These are phyloP conservation scores for Chaetomium sp. DNA, from an alignment of 2,329 filamentous ascomycete species.

Conservation along the genomic window DNA sequence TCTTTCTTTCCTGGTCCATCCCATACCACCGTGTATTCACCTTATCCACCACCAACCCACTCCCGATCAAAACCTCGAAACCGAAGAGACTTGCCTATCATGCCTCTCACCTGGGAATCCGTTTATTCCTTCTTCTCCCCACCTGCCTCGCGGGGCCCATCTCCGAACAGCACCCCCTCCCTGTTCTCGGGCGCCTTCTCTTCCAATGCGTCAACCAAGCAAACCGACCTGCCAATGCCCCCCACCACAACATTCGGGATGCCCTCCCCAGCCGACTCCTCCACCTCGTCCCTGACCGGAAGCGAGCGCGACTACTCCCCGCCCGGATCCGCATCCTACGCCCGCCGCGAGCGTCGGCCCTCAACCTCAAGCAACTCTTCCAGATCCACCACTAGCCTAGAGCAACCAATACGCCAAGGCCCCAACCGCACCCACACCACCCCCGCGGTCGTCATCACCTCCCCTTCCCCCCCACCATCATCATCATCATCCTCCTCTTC, in stretches of 20 bases:
- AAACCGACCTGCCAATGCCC: slow-evolving; percentile 7
- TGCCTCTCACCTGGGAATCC: slow-evolving; percentile 15
- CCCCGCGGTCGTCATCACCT: neutral
- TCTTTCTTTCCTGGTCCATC: neutral
- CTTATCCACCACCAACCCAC: neutral
- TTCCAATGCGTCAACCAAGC: neutral
- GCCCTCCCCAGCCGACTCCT: slow-evolving; percentile 4
- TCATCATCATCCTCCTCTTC: neutral
- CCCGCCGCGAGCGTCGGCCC: slow-evolving; percentile 15
- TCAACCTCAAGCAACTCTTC: slow-evolving; percentile 10
- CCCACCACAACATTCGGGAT: neutral
- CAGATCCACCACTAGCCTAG: slow-evolving; percentile 9
- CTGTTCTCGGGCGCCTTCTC: slow-evolving; percentile 1
- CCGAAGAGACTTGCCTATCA: slow-evolving; percentile 8
- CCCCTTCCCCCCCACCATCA: neutral
- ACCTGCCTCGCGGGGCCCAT: slow-evolving; percentile 2
- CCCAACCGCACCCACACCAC: neutral
- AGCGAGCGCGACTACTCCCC: slow-evolving; percentile 11
- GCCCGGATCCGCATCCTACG: neutral
- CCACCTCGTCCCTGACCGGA: slow-evolving; percentile 1
- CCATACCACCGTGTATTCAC: neutral
- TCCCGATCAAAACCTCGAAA: neutral
- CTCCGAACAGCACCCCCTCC: slow-evolving; percentile 2
- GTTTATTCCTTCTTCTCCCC: slow-evolving; percentile 14
- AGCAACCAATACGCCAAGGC: neutral